Evolutionary conservation across 148 eudicot genomes (phyloP).

Genomic region (Chenopodium berlandieri): DNA sequence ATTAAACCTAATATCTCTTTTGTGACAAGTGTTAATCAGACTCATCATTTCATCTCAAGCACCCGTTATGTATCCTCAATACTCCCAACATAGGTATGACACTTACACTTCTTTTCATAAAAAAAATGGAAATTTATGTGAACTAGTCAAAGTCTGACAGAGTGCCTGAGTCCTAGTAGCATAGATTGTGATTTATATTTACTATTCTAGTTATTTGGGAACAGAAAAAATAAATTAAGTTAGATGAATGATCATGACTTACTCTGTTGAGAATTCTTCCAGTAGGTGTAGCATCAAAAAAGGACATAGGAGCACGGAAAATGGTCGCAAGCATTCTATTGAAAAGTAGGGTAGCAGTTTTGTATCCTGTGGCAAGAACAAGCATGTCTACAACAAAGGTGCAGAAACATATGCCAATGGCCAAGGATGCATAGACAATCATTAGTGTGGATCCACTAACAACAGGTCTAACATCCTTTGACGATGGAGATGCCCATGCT

Average conservation of each 20-base stretch:
- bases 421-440: constrained; percentile 10
- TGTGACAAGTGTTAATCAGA: not conserved
- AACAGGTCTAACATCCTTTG: constrained; percentile 6
- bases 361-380: constrained; percentile 10
- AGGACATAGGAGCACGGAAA: constrained; percentile 23
- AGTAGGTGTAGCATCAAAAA: constrained; percentile 25
- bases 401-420: constrained; percentile 16
- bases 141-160: no score
- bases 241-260: not conserved
- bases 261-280: constrained; percentile 27
- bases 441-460: constrained; percentile 12
- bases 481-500: constrained; percentile 17
- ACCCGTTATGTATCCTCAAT: no score
- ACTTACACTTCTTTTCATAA: no score
- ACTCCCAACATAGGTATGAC: no score
- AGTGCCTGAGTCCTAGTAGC: no score
- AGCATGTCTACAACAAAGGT: constrained; percentile 10
- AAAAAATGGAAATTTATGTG: no score
- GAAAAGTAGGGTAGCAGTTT: constrained; percentile 14
- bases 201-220: no score
- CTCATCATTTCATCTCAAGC: no score
- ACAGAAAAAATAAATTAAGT: not conserved
- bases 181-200: no score
- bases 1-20: not conserved
- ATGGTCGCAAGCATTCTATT: constrained; percentile 11